These are phyloP conservation scores for Acaromyces ingoldii DNA, from an alignment of 1,284 basidiomycete species.

Conservation along the genomic window DNA sequence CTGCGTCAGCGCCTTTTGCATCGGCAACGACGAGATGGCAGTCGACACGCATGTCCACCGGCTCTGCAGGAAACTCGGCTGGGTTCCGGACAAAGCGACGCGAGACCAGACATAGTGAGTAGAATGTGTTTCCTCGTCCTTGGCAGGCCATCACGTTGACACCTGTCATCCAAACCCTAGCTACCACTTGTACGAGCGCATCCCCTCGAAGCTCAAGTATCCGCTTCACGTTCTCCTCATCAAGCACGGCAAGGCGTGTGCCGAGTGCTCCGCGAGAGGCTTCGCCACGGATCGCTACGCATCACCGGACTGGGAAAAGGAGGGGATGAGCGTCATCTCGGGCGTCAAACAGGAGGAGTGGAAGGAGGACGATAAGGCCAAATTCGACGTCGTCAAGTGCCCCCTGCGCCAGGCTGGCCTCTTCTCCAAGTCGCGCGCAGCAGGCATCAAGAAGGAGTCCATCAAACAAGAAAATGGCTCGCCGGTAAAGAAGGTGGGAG, in stretches of 20 bases:
- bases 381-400: neutral
- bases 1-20: conserved; percentile 71
- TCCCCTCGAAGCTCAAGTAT: conserved; percentile 59
- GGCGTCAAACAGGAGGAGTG: conserved; percentile 1
- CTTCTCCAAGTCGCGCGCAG: neutral
- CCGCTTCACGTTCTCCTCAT: conserved; percentile 69
- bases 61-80: conserved; percentile 63
- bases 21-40: conserved; percentile 68
- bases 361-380: too few relatives aligned
- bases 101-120: conserved; percentile 56
- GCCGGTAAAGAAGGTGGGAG: too few relatives aligned
- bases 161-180: neutral
- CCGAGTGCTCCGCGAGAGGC: conserved; percentile 46
- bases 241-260: conserved; percentile 57
- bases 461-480: too few relatives aligned
- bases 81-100: conserved; percentile 63
- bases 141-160: too few relatives aligned
- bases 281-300: conserved; percentile 31
- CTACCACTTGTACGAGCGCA: conserved; percentile 1
- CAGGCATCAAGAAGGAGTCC: neutral
- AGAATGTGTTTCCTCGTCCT: too few relatives aligned
- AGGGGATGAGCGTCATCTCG: conserved; percentile 2
- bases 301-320: conserved; percentile 3
- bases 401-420: neutral
- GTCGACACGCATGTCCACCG: conserved; percentile 67